These are phyloP conservation scores for Fonsecaea erecta DNA, from an alignment of 2,329 filamentous ascomycete species.

Conservation along the genomic window DNA sequence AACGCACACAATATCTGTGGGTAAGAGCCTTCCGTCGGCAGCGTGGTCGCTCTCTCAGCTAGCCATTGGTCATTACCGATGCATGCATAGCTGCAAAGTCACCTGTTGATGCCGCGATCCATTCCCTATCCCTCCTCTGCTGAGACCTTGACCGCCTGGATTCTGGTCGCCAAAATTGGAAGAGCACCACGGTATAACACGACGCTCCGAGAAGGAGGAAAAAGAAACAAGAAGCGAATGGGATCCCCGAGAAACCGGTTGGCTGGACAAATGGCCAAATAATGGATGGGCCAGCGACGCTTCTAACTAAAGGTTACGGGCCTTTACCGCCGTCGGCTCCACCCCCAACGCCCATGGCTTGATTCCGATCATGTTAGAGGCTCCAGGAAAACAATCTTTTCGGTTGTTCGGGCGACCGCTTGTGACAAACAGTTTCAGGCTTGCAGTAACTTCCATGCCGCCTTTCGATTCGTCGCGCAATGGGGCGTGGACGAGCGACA, in stretches of 20 bases:
- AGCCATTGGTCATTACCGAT: constrained; percentile 14
- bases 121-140: not conserved
- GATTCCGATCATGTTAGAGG: not conserved
- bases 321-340: constrained; percentile 30
- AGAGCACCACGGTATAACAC: not conserved
- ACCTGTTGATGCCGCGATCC: constrained; percentile 16
- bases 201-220: not conserved
- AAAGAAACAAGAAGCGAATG: not conserved
- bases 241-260: constrained; percentile 20
- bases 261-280: constrained; percentile 31
- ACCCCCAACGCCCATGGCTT: constrained; percentile 9
- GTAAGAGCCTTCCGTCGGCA: not conserved
- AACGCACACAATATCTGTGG: not conserved
- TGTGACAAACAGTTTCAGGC: constrained; percentile 27
- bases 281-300: not conserved
- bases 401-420: constrained; percentile 20
- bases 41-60: not conserved
- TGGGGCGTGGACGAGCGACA: constrained; percentile 3
- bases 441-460: constrained; percentile 5
- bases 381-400: constrained; percentile 4
- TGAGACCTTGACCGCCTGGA: constrained; percentile 19
- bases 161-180: constrained; percentile 15
- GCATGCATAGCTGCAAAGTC: constrained; percentile 20
- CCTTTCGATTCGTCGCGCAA: constrained; percentile 15
- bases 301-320: constrained; percentile 16